Evolutionary conservation across 2,329 filamentous ascomycete genomes (phyloP).

Genomic region (Fusarium sterilihyphosum): DNA sequence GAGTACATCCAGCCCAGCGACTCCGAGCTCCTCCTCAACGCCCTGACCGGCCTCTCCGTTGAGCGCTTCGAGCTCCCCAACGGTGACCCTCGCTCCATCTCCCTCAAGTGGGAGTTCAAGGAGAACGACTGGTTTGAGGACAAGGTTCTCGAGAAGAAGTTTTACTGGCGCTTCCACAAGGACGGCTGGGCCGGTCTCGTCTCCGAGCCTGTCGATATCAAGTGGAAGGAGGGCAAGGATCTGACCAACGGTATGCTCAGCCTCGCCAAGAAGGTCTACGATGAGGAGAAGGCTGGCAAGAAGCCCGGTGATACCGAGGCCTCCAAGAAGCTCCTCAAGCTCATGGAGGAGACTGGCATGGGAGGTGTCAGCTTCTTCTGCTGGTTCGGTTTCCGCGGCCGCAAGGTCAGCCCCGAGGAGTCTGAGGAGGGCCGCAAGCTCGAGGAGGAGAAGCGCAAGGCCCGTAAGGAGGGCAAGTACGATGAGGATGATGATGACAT

Average conservation of each 20-base stretch:
- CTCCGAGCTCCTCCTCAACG: conserved; percentile 74
- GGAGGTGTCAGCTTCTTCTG: conserved; percentile 84
- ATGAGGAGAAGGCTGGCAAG: conserved; percentile 62
- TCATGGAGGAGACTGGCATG: conserved; percentile 69
- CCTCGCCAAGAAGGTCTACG: conserved; percentile 75
- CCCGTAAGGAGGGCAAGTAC: conserved; percentile 58
- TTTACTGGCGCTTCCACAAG: conserved; percentile 80
- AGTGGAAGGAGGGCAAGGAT: conserved; percentile 85
- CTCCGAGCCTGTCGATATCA: conserved; percentile 87
- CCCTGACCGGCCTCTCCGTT: conserved; percentile 76
- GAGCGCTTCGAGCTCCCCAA: conserved; percentile 81
- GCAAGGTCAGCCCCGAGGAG: conserved; percentile 78
- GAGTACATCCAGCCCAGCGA: conserved; percentile 87
- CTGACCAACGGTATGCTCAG: conserved; percentile 82
- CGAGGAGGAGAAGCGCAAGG: conserved; percentile 66
- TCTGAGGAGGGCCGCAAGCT: conserved; percentile 68
- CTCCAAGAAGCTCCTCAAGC: conserved; percentile 62
- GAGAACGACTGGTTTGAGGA: conserved; percentile 87
- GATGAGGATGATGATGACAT: conserved; percentile 54
- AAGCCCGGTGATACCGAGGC: conserved; percentile 54
- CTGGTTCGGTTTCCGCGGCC: conserved; percentile 84
- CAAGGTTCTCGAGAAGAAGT: conserved; percentile 85
- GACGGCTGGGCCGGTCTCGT: conserved; percentile 81
- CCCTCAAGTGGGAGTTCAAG: conserved; percentile 80
- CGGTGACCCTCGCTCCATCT: conserved; percentile 83